These are phyloP conservation scores for Hypoxylon lienhwacheense DNA, from an alignment of 495 filamentous ascomycete genomes.

Conservation along the genomic window DNA sequence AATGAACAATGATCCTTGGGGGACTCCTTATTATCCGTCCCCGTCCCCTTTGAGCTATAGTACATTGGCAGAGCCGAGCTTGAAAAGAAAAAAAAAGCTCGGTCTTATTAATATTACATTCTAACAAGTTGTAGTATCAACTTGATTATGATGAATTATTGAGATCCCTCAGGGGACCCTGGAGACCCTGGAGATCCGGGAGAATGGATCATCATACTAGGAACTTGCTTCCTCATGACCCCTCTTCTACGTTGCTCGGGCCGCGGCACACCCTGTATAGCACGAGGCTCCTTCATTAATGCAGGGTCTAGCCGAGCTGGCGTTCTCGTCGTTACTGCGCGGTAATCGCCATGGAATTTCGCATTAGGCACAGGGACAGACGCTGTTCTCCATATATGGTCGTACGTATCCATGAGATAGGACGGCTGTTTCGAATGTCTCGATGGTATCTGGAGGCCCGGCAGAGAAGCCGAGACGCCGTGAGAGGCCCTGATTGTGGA, in stretches of 20 bases:
- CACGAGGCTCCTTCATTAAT: slow-evolving; percentile 85
- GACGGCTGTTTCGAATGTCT: slow-evolving; percentile 54
- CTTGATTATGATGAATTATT: slow-evolving; percentile 1
- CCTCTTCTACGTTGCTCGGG: slow-evolving; percentile 64
- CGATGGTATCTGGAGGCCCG: slow-evolving; percentile 35
- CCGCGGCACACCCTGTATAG: slow-evolving; percentile 72
- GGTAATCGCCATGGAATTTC: slow-evolving; percentile 70
- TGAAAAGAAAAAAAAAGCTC: too few species aligned
- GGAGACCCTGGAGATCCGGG: slow-evolving; percentile 17
- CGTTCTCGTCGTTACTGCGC: slow-evolving; percentile 55
- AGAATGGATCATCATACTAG: slow-evolving; percentile 59
- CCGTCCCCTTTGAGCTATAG: slow-evolving; percentile 21
- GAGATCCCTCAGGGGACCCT: slow-evolving; percentile 13
- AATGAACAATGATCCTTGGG: slow-evolving; percentile 4
- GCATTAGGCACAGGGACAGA: slow-evolving; percentile 74
- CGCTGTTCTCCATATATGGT: slow-evolving; percentile 92
- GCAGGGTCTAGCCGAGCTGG: slow-evolving; percentile 82
- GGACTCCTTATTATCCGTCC: background rate
- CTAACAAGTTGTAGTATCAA: slow-evolving; percentile 8
- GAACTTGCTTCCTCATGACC: slow-evolving; percentile 68
- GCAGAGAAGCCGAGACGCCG: slow-evolving; percentile 43
- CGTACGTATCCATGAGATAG: slow-evolving; percentile 82
- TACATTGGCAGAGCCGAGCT: slow-evolving; percentile 20
- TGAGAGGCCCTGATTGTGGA: slow-evolving; percentile 52
- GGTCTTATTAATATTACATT: slow-evolving; percentile 27